Conservation (phyloP, 352 stramenopile species). For the Phytopythium sindhum region DNA sequence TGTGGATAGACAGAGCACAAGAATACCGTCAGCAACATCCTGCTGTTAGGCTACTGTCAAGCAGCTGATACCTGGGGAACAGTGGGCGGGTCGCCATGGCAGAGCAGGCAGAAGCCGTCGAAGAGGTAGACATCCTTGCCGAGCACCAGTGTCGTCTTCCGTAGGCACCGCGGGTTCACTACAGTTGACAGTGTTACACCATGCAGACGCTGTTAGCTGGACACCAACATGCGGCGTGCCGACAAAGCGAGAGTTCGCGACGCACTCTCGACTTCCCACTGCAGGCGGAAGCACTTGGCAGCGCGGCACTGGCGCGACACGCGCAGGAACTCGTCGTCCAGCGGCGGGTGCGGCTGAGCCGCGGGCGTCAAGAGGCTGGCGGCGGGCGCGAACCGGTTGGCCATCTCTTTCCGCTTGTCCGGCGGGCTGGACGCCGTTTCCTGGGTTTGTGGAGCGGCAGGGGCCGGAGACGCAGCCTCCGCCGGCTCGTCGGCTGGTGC, state of each 20-base stretch:
- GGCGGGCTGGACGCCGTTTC: not conserved
- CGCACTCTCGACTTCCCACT: slow-evolving; percentile 81
- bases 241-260: not conserved
- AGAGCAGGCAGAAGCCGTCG: slow-evolving; percentile 85
- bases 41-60: not conserved
- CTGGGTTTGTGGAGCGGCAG: not conserved
- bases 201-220: not conserved
- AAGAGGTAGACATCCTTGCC: slow-evolving; percentile 70
- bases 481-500: not conserved
- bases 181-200: too few relatives aligned
- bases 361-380: not conserved
- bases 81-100: slow-evolving; percentile 47
- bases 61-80: slow-evolving; percentile 50
- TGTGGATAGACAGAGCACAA: slow-evolving; percentile 11
- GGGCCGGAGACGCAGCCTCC: too few relatives aligned
- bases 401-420: not conserved
- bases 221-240: not conserved
- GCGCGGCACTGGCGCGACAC: slow-evolving; percentile 66
- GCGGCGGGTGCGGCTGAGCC: not conserved
- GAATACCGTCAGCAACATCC: not conserved
- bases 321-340: slow-evolving; percentile 45
- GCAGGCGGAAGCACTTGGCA: slow-evolving; percentile 62
- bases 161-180: slow-evolving; percentile 76
- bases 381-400: not conserved
- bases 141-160: slow-evolving; percentile 71